phyloP scores from a whole-genome alignment of 1,284 basidiomycete genomes.

The Austropuccinia psidii region DNA sequence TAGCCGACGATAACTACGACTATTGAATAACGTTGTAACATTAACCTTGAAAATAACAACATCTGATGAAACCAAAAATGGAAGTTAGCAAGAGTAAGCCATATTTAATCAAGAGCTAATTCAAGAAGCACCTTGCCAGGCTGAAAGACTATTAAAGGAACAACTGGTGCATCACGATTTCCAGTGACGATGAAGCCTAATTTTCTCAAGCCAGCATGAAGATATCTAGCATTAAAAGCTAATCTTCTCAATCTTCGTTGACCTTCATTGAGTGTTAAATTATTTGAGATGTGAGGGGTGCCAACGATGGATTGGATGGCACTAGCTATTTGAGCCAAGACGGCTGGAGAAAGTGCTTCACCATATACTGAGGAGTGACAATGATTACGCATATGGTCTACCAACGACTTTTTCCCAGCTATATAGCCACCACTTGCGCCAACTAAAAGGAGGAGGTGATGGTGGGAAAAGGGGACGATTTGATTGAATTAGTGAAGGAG shows the following conservation, averaged over 20 bases:
- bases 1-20: constrained; percentile 46
- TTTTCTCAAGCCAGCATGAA: constrained; percentile 47
- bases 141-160: constrained; percentile 37
- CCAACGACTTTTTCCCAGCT: constrained; percentile 68
- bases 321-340: constrained; percentile 81
- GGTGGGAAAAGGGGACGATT: constrained; percentile 56
- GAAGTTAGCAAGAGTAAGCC: neutral
- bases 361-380: constrained; percentile 82
- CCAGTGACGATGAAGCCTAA: constrained; percentile 48
- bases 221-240: constrained; percentile 48
- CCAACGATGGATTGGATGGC: constrained; percentile 98
- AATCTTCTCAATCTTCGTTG: constrained; percentile 46
- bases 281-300: constrained; percentile 40
- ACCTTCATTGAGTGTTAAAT: constrained; percentile 42
- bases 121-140: constrained; percentile 24
- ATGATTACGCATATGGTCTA: constrained; percentile 70
- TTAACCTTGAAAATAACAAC: constrained; percentile 38
- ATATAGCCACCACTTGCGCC: constrained; percentile 96
- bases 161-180: constrained; percentile 46
- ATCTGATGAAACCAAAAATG: constrained; percentile 42
- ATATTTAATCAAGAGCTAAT: neutral
- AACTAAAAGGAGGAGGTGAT: constrained; percentile 65
- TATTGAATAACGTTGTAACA: constrained; percentile 38
- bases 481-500: neutral
- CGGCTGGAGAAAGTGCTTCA: constrained; percentile 82